A percentile compares a stretch with the other conserved stretches of the same genome.
Evolutionary conservation across 2,329 filamentous ascomycete genomes (phyloP).

Genomic region (Xylariaceae sp.): DNA sequence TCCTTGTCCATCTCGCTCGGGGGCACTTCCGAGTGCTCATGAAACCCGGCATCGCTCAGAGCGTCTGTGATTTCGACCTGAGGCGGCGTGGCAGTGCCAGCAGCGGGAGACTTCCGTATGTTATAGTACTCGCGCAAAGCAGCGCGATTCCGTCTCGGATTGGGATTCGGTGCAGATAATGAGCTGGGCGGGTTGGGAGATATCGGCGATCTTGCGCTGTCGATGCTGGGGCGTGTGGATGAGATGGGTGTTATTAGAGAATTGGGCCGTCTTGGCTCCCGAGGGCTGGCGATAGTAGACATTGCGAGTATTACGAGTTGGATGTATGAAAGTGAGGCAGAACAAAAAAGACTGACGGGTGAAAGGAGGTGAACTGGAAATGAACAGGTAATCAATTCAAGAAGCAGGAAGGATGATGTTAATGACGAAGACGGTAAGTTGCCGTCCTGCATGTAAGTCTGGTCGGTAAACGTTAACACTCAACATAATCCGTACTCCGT

Average conservation of each 20-base stretch:
- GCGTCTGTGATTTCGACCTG: slow-evolving; percentile 43
- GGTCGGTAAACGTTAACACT: no score
- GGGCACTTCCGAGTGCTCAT: slow-evolving; percentile 51
- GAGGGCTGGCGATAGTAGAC: slow-evolving; percentile 61
- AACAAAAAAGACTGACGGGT: background rate
- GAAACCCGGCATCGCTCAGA: slow-evolving; percentile 28
- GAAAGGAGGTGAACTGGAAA: background rate
- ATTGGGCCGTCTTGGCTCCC: slow-evolving; percentile 54
- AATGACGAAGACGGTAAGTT: background rate
- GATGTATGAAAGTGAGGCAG: background rate
- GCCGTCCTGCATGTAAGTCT: no score
- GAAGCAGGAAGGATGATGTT: background rate
- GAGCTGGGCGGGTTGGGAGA: slow-evolving; percentile 42
- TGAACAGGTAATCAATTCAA: background rate
- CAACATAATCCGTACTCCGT: background rate
- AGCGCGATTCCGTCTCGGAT: slow-evolving; percentile 63
- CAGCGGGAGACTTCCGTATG: slow-evolving; percentile 50
- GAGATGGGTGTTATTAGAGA: slow-evolving; percentile 60
- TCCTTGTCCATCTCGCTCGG: slow-evolving; percentile 67
- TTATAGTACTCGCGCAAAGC: slow-evolving; percentile 95
- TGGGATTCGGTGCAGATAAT: slow-evolving; percentile 22
- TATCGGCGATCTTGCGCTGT: slow-evolving; percentile 56
- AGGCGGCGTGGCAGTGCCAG: slow-evolving; percentile 31
- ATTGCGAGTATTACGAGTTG: slow-evolving; percentile 35
- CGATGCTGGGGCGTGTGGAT: slow-evolving; percentile 69